Base-by-base conservation (phyloP, 2,329 filamentous ascomycete genomes). In the Fusarium sp. region DNA sequence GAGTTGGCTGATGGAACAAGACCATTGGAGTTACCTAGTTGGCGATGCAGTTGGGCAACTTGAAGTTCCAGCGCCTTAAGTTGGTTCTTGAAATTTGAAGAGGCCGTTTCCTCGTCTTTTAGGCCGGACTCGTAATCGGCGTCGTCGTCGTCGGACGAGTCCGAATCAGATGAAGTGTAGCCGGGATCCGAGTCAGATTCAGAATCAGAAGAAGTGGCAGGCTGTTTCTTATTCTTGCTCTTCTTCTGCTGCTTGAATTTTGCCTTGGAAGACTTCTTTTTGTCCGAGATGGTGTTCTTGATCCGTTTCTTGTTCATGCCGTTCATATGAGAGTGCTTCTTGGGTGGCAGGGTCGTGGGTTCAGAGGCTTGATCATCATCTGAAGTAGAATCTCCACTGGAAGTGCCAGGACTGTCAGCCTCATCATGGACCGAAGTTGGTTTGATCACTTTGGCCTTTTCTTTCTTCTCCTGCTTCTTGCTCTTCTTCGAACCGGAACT, bases 21-120 rank as follows among this genome's bases (percentile, higher is more conserved):
- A 20, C 35, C 33, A 20, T 15, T 20, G 57, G 43, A 53, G 25
- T 25, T 25, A 17, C 58, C 11, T 23, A 74, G 40, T 46, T 74
- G 72, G 15, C 58, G 57, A 42, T 74, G 73, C 8, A 77, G 67
- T 27, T 73, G 71, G 8, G 68, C 53, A 11, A 76, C 42, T 21
- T 75, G 74, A 15, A 74, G 64, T 39, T 72, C 67, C 47, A 79
- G 69, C n/a, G 73, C 58, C 21, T 74, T 68, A 18, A 78, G 62
- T 7, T 80, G 77, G 10, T 63, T 56, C 47, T 72, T 62, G 20
- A 80, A 63, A 7, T 70, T 67, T 14, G 68, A 29, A 20, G 39
- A 23, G 2, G 48, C 45, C 25, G 48, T 54, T 18, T 58, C 59
- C 20, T 72, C 64, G 36, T 43, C 46, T 4, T 73, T 70, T 1